These are phyloP conservation scores for Tetracladium maxilliforme DNA, from an alignment of 2,329 filamentous ascomycete genomes.

Conservation along the genomic window DNA sequence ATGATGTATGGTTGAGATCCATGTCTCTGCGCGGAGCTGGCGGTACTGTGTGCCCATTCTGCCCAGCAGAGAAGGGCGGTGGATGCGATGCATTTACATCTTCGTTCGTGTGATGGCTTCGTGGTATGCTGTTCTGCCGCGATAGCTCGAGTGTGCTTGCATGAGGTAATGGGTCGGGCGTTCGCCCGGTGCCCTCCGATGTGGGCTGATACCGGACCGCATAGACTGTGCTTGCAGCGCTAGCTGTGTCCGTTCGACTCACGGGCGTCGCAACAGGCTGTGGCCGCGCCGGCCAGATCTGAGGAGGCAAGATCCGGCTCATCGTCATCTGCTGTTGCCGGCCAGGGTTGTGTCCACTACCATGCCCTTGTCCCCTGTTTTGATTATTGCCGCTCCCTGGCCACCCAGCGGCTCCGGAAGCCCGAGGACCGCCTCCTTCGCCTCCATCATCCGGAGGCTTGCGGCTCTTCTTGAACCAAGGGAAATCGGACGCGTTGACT, in stretches of 20 bases:
- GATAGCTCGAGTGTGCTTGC: no score
- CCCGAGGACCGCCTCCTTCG: constrained; percentile 15
- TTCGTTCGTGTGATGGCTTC: no score
- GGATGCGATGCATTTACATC: no score
- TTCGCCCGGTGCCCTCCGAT: constrained; percentile 36
- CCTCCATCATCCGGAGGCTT: constrained; percentile 15
- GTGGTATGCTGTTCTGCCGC: no score
- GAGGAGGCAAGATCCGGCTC: constrained; percentile 5
- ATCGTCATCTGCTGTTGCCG: constrained; percentile 2
- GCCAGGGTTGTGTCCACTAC: constrained; percentile 3
- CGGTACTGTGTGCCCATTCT: no score
- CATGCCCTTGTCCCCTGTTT: constrained; percentile 8
- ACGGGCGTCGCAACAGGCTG: constrained; percentile 38
- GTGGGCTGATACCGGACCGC: constrained; percentile 45
- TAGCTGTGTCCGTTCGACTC: constrained; percentile 47
- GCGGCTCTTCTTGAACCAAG: constrained; percentile 27
- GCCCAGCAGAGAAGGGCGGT: no score
- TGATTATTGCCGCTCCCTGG: constrained; percentile 4
- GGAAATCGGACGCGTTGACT: constrained; percentile 39
- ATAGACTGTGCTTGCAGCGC: constrained; percentile 49
- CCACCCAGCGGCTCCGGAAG: constrained; percentile 3
- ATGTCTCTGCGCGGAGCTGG: no score
- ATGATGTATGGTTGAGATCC: no score
- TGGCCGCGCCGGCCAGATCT: constrained; percentile 41
- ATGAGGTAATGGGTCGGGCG: no score